Evolutionary conservation across 495 filamentous ascomycete species (phyloP), one percentile per base, ranked within the genome.

Genomic region (Talaromyces adpressus): DNA sequence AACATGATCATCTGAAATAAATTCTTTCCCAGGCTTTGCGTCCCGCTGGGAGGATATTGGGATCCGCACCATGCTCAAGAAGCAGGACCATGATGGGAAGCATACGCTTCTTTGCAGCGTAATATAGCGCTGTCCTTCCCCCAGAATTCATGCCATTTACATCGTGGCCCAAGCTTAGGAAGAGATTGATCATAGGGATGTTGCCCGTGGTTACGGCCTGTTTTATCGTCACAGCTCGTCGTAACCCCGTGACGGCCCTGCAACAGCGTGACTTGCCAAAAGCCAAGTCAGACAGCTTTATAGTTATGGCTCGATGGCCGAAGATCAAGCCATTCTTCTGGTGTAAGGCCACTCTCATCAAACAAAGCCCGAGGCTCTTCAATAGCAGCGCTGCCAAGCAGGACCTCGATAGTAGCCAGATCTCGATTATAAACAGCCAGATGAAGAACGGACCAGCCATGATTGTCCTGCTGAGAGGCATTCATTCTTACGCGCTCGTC

Each of bases 401-500:
- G 64, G 52, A 68, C 56, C 56, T 61, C 8, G 59, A 73, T 45
- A 30, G 65, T 73, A 32, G 61, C 63, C 39, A 71, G 52, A 67
- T 73, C 63, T 63, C 67, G 65, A 63, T 68, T 69, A 45, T 71
- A 66, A 16, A 71, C 34, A 59, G 71, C 71, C 58, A 73, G 62
- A 69, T 73, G 71, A 63, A 73, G 71, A 64, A 64, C 68, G 49
- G 71, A 72, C 71, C 71, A 73, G 63, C 71, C 70, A 64, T 73
- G 71, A 45, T 71, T 73, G 45, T 73, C 71, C 14, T 49, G 41
- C 67, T 71, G 70, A 62, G 66, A 68, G 58, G 68, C 64, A 63
- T 34, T 72, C 58, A 69, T 67, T 63, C 64, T 34, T 67, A 73
- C 63, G 20, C 69, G 62, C 63, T 59, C 59, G 59, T 65, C 58